Base-by-base conservation (phyloP, 495 filamentous ascomycete species). In the Penicillium herquei region DNA sequence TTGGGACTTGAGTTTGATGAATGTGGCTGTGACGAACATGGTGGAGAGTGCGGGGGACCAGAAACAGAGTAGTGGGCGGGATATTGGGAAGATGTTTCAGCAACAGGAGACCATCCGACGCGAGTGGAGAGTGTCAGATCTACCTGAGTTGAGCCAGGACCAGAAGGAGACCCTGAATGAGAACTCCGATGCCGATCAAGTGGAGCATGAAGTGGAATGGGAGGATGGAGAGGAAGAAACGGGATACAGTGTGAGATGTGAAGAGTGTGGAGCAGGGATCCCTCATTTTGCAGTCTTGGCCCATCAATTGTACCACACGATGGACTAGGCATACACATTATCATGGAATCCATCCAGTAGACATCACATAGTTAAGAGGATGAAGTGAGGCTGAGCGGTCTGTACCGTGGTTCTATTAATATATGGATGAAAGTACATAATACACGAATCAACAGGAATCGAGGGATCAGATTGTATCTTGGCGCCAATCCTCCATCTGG, bases 11-110 rank as follows among this genome's bases (percentile, higher is more conserved):
- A 88, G 87, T 50, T 66, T 96, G 39, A 71, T 98, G 48, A 98
- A 98, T 63, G 70, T 98, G 12, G 91, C 89, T 17, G 91, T 91
- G 2, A 88, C 89, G 1, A 92, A 95, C 63, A 92, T 98, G 85
- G 78, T 82, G 2, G 81, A 86, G 54, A 79, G 76, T 16, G 84
- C 81, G 3, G 78, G 75, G 1, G 72, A 77, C 32, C 63, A 73
- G 49, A 78, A 78, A 54, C 78, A 77, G 48, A 73, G 70, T 53
- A 74, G 65, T 49, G 78, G 81, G 9, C 70, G 75, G 11, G 81
- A 90, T 62, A 90, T 91, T 56, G 78, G 76, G 3, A 72, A 69
- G 52, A 90, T 91, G 87, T 89, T 91, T 64, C 79, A 71, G 48
- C 73, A 74, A 48, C 88, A 92, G 63, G 85, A 87, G 33, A 77